These are phyloP conservation scores for Bretschneidera sinensis DNA, from an alignment of 345 rosid genomes.

Conservation along the genomic window DNA sequence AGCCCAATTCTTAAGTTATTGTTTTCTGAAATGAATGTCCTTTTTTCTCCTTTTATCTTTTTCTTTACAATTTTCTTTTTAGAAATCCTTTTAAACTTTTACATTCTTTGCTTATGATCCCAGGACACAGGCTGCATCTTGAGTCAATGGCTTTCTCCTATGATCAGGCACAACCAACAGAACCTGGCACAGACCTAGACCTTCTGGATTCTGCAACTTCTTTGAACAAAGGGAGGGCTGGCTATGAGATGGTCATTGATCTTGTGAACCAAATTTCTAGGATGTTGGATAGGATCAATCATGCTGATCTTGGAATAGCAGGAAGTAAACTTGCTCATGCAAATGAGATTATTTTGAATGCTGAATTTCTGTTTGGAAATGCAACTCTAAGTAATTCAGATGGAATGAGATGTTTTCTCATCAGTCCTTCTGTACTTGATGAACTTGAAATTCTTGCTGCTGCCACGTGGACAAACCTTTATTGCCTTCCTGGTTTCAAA, in stretches of 20 bases:
- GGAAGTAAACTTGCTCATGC: constrained; percentile 45
- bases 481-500: constrained; percentile 32
- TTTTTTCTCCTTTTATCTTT: no score
- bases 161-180: constrained; percentile 22
- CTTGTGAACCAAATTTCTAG: constrained; percentile 45
- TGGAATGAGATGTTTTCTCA: constrained; percentile 34
- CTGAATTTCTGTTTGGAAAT: constrained; percentile 53
- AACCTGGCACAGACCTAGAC: constrained; percentile 25
- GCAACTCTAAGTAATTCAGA: constrained; percentile 16
- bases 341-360: constrained; percentile 55
- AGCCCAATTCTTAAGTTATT: no score
- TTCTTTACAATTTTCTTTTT: no score
- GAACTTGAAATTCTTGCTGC: constrained; percentile 48
- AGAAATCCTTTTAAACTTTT: neutral
- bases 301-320: constrained; percentile 38
- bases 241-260: constrained; percentile 23
- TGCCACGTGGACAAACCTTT: constrained; percentile 26
- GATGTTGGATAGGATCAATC: constrained; percentile 38
- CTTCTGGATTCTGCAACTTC: constrained; percentile 48
- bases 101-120: constrained; percentile 15
- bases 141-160: constrained; percentile 30
- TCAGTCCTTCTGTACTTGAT: constrained; percentile 41
- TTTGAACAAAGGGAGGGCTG: constrained; percentile 24
- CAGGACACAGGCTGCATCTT: constrained; percentile 32
- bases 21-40: no score